Base-by-base conservation (phyloP, 179 eudicot genomes). In the Corrigiola litoralis region DNA sequence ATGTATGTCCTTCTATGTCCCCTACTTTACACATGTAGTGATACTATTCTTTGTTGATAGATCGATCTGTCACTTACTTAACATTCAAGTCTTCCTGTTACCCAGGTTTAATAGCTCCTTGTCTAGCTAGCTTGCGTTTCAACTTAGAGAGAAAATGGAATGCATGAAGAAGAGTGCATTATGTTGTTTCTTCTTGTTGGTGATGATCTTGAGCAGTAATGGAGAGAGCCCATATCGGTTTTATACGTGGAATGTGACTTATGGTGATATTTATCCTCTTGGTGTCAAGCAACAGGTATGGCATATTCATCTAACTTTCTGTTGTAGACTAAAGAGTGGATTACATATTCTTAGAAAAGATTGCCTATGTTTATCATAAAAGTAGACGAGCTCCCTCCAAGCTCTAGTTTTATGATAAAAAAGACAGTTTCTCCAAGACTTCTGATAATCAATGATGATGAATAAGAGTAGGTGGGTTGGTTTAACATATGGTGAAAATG, bases 181-280 rank as follows among this genome's bases (percentile, higher is more conserved):
- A 50, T 41, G 16, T 31, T 38, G 9, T 21, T 2, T 28, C 41
- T 1, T 65, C 1, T 16, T 44, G 11, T 14, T 72, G 42, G 5
- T 73, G 28, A n/a, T 60, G 47, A 23, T 73, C 47, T 1, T 61
- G 10, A 59, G 55, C 27, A 72, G 36, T 32, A 27, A 52, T 33
- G 77, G 61, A 4, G 77, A 74, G 27, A 68, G 69, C 28, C 77
- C 77, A 6, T 74, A 74, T 37, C 68, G 73, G 42, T 74, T 74
- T 68, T 68, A 36, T 21, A 63, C 51, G 11, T 74, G 77, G 77
- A 74, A 74, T 74, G 69, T 74, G 1, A 74, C 77, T 48, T 68
- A 54, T 63, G 69, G 61, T 62, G 69, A 68, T 18, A 68, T 74
- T 48, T 74, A 34, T 36, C 77, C 77, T 24, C 77, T 74, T 32